Base-by-base conservation (phyloP, 306 rosid genomes). In the Vigna hirtella region DNA sequence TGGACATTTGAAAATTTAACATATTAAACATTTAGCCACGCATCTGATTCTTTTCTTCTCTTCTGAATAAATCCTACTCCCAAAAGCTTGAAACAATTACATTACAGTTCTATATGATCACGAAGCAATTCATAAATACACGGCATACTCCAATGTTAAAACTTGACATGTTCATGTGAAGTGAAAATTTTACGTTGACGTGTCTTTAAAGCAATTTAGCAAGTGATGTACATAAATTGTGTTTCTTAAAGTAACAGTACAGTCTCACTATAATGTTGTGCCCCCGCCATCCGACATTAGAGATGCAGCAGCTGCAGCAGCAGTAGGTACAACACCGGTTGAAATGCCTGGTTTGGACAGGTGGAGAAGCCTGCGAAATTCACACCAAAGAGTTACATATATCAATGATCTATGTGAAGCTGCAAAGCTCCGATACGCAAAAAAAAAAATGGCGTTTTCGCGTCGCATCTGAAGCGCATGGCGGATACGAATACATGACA, bases 291-390 rank as follows among this genome's bases (percentile, higher is more conserved):
- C 97, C 0, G 95, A 94, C 89, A 93, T 87, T 24, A 95, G 94
- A 71, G 99, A 93, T 17, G 98, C 99, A n/a, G 97, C 97, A 0
- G 99, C 98, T 0, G 97, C 98, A 0, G 98, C 99, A 24, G 99
- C 98, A 14, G 98, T 92, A 62, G 99, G 93, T 84, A 95, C 98
- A 79, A 91, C 98, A 52, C 98, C 98, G 3, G 99, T 92, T 49
- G 98, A 87, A 82, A 87, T 86, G 66, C 98, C 97, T 0, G 97
- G 97, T 85, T 95, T 95, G 9, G 98, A 95, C 78, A 92, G 84
- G 87, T 90, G 98, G 61, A 92, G 90, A 71, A 95, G 98, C 93
- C 98, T 95, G 93, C 68, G 57, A 86, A 58, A 87, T 79, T 81
- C 59, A 79, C 59, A 79, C 48, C 76, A 42, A 45, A 73, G 20